Evolutionary conservation across 208 protist genomes (phyloP), one percentile per base, ranked within the genome.

Genomic region (Leishmania mexicana): DNA sequence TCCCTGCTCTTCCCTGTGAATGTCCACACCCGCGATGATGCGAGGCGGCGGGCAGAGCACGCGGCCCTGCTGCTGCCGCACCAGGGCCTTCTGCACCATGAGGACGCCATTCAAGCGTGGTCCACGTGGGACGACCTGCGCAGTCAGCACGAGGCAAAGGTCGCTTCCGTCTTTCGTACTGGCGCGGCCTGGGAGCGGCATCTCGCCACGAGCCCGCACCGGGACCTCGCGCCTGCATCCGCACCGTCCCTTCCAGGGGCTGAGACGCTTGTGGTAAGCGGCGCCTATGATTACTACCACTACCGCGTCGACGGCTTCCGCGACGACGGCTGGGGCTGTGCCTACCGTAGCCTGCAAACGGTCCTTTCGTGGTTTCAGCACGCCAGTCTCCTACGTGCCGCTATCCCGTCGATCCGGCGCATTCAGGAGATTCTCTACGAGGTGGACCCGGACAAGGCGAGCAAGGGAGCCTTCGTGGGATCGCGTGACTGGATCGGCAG

Each of bases 311-410:
- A 99, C 87, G 89, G 92, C 19, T 97, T 98, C 62, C 89, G 95
- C 74, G 98, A 99, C 77, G 89, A 98, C 78, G 97, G 97, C 2
- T 99, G 98, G 98, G 98, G 98, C 75, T 99, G 98, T 85, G 97
- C 98, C 3, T 99, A 99, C 80, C 87, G 98, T 58, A 98, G 94
- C 72, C 72, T 97, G 74, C 94, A 98, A 79, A 98, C 95, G 19
- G 78, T 98, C 1, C 81, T 97, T 15, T 97, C 93, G 31, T 97
- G 95, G 92, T 96, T 96, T 83, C 85, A 89, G 77, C 81, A 96
- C 68, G 86, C 90, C 6, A 87, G 90, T n/a, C 81, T 86, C 40
- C 85, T 93, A 65, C 75, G 79, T 0, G 40, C 65, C 15, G 71
- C 80, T 31, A 88, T 97, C n/a, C 96, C 95, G 19, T 87, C 88